phyloP scores from a whole-genome alignment of 129 eudicot genomes.

The Apium graveolens region DNA sequence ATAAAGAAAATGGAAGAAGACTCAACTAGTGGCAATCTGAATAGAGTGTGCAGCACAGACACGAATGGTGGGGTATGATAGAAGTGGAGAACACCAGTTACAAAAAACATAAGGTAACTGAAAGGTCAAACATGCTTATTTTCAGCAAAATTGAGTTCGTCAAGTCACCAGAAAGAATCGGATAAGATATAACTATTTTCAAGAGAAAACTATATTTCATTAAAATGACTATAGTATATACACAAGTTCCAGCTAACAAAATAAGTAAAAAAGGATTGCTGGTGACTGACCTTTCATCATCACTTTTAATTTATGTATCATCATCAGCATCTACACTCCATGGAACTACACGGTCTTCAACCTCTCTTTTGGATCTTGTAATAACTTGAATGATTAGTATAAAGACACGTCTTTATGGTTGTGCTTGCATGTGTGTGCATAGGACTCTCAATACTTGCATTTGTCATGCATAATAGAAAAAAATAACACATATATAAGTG shows the following conservation, averaged over 20 bases:
- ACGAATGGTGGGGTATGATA: not conserved
- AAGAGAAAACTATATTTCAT: not conserved
- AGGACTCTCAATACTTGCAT: not conserved
- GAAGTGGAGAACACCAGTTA: not conserved
- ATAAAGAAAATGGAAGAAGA: not conserved
- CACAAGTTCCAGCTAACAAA: not conserved
- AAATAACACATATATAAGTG: not conserved
- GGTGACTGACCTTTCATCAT: slow-evolving; percentile 61
- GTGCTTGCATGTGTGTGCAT: not conserved
- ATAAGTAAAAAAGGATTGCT: not conserved
- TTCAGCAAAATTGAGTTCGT: not conserved
- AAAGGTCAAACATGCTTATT: not conserved
- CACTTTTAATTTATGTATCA: slow-evolving; percentile 64
- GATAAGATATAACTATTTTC: not conserved
- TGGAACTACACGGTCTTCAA: slow-evolving; percentile 79
- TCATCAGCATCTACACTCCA: slow-evolving; percentile 95
- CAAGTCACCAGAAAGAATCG: not conserved
- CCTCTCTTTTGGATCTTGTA: slow-evolving; percentile 75
- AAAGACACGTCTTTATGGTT: not conserved
- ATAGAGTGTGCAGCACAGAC: not conserved
- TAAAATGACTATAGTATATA: not conserved
- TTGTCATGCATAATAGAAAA: not conserved
- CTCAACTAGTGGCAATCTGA: not conserved
- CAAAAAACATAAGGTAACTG: not conserved
- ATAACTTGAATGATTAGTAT: not conserved